Percentiles rank a stretch among this genome's conserved stretches.
phyloP scores from a whole-genome alignment of 208 protist genomes.

The Leptomonas seymouri region DNA sequence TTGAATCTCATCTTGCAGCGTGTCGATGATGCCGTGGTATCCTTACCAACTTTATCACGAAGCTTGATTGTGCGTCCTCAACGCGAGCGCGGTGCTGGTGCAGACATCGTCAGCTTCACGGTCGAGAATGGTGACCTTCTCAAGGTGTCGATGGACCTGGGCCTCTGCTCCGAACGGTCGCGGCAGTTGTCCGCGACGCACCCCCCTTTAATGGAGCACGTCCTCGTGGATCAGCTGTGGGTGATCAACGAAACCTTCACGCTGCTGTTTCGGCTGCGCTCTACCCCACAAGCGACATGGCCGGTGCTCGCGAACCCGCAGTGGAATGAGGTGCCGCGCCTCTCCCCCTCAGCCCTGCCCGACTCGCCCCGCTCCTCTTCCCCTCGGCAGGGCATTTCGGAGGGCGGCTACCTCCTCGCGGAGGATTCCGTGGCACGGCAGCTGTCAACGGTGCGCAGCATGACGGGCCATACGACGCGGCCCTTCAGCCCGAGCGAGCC shows the following conservation, averaged over 20 bases:
- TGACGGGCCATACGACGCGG: background rate
- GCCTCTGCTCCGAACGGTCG: background rate
- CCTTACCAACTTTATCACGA: background rate
- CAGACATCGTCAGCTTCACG: constrained; percentile 18
- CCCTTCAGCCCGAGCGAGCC: constrained; percentile 21
- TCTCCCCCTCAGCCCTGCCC: background rate
- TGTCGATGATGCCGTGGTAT: background rate
- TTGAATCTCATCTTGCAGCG: constrained; percentile 17
- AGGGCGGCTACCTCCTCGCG: background rate
- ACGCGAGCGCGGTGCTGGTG: constrained; percentile 8
- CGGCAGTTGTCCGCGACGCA: background rate
- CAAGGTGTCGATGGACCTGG: constrained; percentile 16
- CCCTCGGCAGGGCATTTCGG: background rate
- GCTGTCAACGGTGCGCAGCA: constrained; percentile 15
- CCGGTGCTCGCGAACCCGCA: constrained; percentile 4
- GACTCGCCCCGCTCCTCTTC: constrained; percentile 7
- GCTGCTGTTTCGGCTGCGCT: constrained; percentile 13
- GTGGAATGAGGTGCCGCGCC: constrained; percentile 4
- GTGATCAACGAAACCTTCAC: constrained; percentile 13
- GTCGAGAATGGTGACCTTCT: constrained; percentile 11
- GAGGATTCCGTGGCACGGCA: constrained; percentile 8
- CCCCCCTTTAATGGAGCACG: constrained; percentile 1
- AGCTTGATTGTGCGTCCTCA: background rate
- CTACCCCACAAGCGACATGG: constrained; percentile 13
- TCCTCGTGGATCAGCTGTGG: constrained; percentile 22